A percentile compares a stretch with the other conserved stretches of the same genome.
These are phyloP conservation scores for Arthrobotrys pseudoclavata DNA, from an alignment of 2,329 filamentous ascomycete species.

Conservation along the genomic window DNA sequence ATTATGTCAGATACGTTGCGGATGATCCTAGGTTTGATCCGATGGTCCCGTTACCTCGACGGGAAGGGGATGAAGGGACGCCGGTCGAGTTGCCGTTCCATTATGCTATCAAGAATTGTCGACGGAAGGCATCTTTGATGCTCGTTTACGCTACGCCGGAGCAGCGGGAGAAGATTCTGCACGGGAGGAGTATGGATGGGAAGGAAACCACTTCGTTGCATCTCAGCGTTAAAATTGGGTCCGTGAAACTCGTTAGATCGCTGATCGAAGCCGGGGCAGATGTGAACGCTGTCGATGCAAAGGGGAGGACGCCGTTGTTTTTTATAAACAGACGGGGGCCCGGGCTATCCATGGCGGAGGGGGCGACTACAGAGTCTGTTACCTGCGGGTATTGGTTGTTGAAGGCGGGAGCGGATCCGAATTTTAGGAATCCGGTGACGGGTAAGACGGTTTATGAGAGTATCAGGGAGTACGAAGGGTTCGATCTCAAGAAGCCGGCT, in stretches of 20 bases:
- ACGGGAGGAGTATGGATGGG: conserved; percentile 25
- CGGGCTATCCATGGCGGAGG: conserved; percentile 28
- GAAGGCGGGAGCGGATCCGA: conserved; percentile 47
- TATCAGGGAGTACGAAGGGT: conserved; percentile 15
- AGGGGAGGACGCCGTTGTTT: conserved; percentile 42
- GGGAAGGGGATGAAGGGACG: background rate
- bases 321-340: conserved; percentile 32
- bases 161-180: conserved; percentile 7
- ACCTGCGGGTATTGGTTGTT: conserved; percentile 49
- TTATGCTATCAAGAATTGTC: background rate
- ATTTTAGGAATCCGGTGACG: conserved; percentile 29
- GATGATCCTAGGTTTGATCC: conserved; percentile 30
- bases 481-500: conserved; percentile 31
- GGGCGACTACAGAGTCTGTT: conserved; percentile 8
- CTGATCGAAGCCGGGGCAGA: conserved; percentile 48
- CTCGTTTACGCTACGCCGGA: conserved; percentile 17
- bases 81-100: conserved; percentile 26
- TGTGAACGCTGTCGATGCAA: conserved; percentile 40
- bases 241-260: conserved; percentile 7
- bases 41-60: conserved; percentile 6
- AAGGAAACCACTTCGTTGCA: conserved; percentile 34
- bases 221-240: conserved; percentile 3
- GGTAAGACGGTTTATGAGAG: conserved; percentile 39
- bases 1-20: background rate
- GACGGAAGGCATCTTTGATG: background rate